Evolutionary conservation across 306 rosid species (phyloP).

Genomic region (Dalbergia cultrata): DNA sequence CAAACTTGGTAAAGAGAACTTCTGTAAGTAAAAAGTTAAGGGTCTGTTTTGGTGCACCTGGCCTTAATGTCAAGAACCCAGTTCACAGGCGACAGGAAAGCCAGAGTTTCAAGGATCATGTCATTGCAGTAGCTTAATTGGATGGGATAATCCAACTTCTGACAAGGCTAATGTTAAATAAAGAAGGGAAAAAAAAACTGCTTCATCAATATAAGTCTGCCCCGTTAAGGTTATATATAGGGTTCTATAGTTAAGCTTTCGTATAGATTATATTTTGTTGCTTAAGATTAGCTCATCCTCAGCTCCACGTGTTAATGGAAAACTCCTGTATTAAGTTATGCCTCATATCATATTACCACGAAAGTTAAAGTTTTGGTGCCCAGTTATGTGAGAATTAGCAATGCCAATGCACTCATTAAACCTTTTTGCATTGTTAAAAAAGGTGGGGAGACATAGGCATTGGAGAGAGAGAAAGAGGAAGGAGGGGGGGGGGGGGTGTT

Average conservation of each 20-base stretch:
- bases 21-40: slow-evolving; percentile 55
- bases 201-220: slow-evolving; percentile 30
- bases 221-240: neutral
- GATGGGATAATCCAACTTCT: slow-evolving; percentile 40
- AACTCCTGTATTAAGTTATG: slow-evolving; percentile 36
- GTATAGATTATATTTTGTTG: slow-evolving; percentile 36
- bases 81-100: slow-evolving; percentile 61
- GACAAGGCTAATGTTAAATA: slow-evolving; percentile 36
- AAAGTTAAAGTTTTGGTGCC: slow-evolving; percentile 31
- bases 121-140: slow-evolving; percentile 69
- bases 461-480: too few species aligned
- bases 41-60: slow-evolving; percentile 85
- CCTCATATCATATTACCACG: slow-evolving; percentile 33
- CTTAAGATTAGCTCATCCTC: slow-evolving; percentile 39
- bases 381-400: slow-evolving; percentile 15
- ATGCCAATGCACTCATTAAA: slow-evolving; percentile 8
- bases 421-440: neutral
- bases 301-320: slow-evolving; percentile 11
- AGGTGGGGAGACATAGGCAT: neutral
- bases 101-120: slow-evolving; percentile 63
- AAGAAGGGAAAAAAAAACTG: slow-evolving; percentile 36
- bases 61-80: slow-evolving; percentile 62
- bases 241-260: slow-evolving; percentile 35
- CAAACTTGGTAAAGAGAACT: slow-evolving; percentile 54
- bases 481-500: too few species aligned